Conservation (phyloP, 2,329 filamentous ascomycete genomes). For the Fusarium sp. region DNA sequence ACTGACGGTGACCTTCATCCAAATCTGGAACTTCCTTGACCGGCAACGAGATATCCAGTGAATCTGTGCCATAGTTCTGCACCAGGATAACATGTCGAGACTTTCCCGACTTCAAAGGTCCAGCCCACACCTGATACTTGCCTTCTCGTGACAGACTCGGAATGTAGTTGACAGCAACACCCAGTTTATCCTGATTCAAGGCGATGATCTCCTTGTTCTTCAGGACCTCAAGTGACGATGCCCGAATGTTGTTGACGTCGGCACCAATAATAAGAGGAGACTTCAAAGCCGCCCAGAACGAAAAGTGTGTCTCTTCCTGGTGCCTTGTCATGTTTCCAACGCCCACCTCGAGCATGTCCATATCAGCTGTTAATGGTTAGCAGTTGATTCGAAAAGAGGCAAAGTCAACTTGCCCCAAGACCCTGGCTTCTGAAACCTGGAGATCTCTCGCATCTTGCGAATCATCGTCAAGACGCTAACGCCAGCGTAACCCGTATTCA, state of each 20-base stretch:
- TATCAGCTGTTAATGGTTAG: neutral
- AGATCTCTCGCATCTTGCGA: constrained; percentile 1
- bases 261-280: constrained; percentile 5
- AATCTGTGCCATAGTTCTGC: neutral
- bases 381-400: fast-evolving
- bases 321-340: neutral
- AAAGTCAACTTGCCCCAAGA: neutral
- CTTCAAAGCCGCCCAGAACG: neutral
- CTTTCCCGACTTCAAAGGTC: neutral
- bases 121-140: neutral
- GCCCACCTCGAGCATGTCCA: neutral
- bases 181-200: neutral
- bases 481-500: neutral
- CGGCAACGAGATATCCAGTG: neutral
- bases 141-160: neutral
- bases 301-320: neutral
- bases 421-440: constrained; percentile 2
- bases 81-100: neutral
- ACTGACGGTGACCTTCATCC: too few relatives aligned
- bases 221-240: neutral
- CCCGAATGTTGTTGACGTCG: neutral
- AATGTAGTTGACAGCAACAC: neutral
- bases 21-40: neutral
- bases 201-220: constrained; percentile 3
- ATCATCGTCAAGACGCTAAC: constrained; percentile 5